phyloP scores from a whole-genome alignment of 805 yeast genomes.

The Nadsonia fulvescens region DNA sequence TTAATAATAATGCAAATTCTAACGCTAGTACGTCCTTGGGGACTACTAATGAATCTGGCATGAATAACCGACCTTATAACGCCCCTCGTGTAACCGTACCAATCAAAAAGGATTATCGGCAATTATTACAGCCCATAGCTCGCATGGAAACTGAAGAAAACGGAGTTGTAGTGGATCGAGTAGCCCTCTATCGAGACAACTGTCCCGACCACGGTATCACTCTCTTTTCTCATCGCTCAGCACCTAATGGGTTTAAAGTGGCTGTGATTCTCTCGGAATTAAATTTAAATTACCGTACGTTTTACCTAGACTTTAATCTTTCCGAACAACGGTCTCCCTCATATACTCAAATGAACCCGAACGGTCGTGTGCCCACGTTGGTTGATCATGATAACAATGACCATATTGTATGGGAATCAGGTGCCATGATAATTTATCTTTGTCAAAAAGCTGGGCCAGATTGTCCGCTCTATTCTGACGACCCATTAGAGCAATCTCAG shows the following conservation, averaged over 20 bases:
- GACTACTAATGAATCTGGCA: conserved; percentile 1
- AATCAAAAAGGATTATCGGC: no score
- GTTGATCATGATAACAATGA: conserved; percentile 75
- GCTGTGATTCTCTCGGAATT: conserved; percentile 79
- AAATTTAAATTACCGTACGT: conserved; percentile 59
- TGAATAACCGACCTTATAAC: conserved; percentile 2
- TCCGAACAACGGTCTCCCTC: conserved; percentile 92
- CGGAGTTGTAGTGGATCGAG: conserved; percentile 21
- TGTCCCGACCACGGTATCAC: conserved; percentile 74
- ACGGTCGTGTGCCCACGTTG: conserved; percentile 87
- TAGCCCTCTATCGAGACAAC: conserved; percentile 53
- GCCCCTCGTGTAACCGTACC: conserved; percentile 4
- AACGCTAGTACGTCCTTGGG: no score
- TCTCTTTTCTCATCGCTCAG: conserved; percentile 60
- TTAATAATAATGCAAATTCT: no score
- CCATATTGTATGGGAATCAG: conserved; percentile 84
- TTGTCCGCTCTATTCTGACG: conserved; percentile 67
- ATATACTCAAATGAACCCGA: conserved; percentile 84
- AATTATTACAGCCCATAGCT: no score
- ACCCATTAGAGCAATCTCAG: conserved; percentile 62
- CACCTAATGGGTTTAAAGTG: conserved; percentile 92
- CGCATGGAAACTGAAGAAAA: no score
- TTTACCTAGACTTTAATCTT: conserved; percentile 64
- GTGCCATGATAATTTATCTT: conserved; percentile 72
- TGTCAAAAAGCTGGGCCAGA: conserved; percentile 43